Evolutionary conservation across 192 early-diverging fungal species (phyloP), one percentile per base, ranked within the genome.

Genomic region (Allomyces javanicus): DNA sequence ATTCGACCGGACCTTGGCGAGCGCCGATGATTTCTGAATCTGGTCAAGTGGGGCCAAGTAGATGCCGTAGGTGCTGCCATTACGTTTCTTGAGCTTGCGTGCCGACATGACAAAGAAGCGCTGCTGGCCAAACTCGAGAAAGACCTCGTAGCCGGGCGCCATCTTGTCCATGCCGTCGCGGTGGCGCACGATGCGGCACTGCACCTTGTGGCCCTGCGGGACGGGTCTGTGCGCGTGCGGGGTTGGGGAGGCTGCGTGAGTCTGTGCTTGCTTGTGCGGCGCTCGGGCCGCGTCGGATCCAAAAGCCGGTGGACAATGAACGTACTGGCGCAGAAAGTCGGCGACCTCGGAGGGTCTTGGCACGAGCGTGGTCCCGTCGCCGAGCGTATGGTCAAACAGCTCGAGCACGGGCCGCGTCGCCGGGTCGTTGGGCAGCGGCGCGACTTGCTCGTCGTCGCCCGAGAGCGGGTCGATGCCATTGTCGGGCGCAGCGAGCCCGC

Each of bases 101-200:
- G 89, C 89, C 0, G 86, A 73, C 45, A 91, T 66, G 24, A 89
- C 33, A 70, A 88, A 80, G 24, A 76, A 79, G 17, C 67, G 64
- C 22, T 70, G 68, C 26, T 74, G 66, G 61, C 72, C 78, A 6
- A 45, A 63, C 33, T 91, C 87, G 9, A 89, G 73, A 67, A 70
- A 89, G 11, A 91, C 67, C 27, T 88, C 79, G 66, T 89, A 89
- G 26, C 73, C 75, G 12, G 89, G 89, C 63, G 83, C 82, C 26
- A 87, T 64, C 67, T 81, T 85, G 62, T 84, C 83, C 25, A 83
- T 68, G 3, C 83, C 77, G 44, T 81, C 83, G 66, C 77, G 79
- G 63, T 72, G 75, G 19, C 89, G 79, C 1, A 74, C 68, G 64
- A 90, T 89, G 26, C 77, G 67, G 72, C 89, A 90, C 62, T 76